Conservation (phyloP, 1,284 basidiomycete genomes). For the Ganoderma multipileum region DNA sequence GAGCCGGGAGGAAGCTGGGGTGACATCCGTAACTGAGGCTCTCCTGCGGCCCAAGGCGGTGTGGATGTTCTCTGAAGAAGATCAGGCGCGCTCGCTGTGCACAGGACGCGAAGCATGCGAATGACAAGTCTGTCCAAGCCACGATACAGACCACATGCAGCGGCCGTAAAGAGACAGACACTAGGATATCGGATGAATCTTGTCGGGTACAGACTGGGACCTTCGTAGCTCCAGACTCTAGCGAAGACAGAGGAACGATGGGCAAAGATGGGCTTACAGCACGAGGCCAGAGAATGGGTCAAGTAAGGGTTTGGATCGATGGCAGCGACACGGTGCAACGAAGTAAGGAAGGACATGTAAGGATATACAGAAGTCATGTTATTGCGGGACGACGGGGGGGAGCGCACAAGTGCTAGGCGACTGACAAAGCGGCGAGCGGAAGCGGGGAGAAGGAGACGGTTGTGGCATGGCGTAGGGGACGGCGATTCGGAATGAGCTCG, state of each 20-base stretch:
- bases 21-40: conserved; percentile 3
- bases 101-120: conserved; percentile 5
- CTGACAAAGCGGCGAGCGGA: neutral
- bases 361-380: neutral
- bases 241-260: neutral
- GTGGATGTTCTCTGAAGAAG: conserved; percentile 6
- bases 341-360: neutral
- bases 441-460: neutral
- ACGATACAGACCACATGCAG: neutral
- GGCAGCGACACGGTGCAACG: neutral
- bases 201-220: neutral
- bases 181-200: neutral
- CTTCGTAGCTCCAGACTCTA: neutral
- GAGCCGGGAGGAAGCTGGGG: conserved; percentile 3
- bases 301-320: neutral
- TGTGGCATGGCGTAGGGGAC: too few species aligned
- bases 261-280: neutral
- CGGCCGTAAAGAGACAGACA: neutral
- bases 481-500: too few species aligned
- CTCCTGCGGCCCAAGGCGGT: neutral
- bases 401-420: neutral
- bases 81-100: conserved; percentile 5
- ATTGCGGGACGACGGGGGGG: neutral
- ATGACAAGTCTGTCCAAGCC: neutral
- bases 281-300: neutral